Evolutionary conservation across 2,329 filamentous ascomycete species (phyloP).

Genomic region (Curvularia lunata): DNA sequence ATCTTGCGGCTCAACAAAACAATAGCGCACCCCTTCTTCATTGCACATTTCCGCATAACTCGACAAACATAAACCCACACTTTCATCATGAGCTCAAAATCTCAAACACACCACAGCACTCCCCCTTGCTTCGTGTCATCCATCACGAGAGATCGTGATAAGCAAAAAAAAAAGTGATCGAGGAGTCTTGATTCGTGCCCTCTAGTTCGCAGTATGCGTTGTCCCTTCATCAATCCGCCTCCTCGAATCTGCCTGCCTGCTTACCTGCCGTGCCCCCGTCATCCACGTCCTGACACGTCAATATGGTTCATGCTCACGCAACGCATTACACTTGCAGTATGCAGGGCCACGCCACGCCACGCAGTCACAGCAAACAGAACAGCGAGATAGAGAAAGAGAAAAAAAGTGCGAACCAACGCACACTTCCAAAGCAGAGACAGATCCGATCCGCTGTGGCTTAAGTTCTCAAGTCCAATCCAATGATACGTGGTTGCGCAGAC

Average conservation of each 20-base stretch:
- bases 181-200: constrained; percentile 25
- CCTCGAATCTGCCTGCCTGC: not conserved
- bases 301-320: constrained; percentile 39
- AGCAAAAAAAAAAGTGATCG: not conserved
- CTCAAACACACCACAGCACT: not conserved
- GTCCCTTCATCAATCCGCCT: constrained; percentile 12
- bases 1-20: not conserved
- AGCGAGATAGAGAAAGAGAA: not conserved
- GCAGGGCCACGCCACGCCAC: constrained; percentile 1
- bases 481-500: not conserved
- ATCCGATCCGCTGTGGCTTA: not conserved
- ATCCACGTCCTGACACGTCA: constrained; percentile 39
- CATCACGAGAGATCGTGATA: not conserved
- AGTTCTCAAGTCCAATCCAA: not conserved
- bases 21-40: not conserved
- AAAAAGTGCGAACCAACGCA: not conserved
- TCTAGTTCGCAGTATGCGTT: constrained; percentile 33
- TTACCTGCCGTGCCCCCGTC: constrained; percentile 1
- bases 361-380: not conserved
- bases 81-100: not conserved
- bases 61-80: not conserved
- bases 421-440: not conserved
- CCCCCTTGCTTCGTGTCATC: not conserved
- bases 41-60: not conserved
- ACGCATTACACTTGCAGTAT: constrained; percentile 1